Conservation (phyloP, 257 asterid genomes). For the Agastache rugosa region DNA sequence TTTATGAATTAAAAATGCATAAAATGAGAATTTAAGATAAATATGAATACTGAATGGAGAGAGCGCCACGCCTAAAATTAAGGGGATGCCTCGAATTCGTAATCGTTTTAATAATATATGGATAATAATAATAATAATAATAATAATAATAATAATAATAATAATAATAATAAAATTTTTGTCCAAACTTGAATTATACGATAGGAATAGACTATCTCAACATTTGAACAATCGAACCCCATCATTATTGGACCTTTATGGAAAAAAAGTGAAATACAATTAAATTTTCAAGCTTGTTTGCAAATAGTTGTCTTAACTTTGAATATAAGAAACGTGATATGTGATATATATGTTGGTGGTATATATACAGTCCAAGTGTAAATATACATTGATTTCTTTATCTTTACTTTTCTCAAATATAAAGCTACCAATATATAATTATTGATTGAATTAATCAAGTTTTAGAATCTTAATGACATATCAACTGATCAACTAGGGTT, state of each 20-base stretch:
- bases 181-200: too few species aligned
- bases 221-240: background rate
- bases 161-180: too few species aligned
- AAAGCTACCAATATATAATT: slow-evolving; percentile 51
- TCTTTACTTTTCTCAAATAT: slow-evolving; percentile 63
- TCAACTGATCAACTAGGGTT: slow-evolving; percentile 37
- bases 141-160: too few species aligned
- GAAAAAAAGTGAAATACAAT: slow-evolving; percentile 23
- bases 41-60: too few species aligned
- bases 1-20: too few species aligned
- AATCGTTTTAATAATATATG: too few species aligned
- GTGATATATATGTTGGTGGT: slow-evolving; percentile 24
- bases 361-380: background rate
- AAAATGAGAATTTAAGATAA: too few species aligned
- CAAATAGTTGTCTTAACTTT: slow-evolving; percentile 52
- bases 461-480: slow-evolving; percentile 51
- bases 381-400: slow-evolving; percentile 44
- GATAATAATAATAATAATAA: too few species aligned
- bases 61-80: too few species aligned
- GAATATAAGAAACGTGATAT: slow-evolving; percentile 45
- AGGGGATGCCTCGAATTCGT: too few species aligned
- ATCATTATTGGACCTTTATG: background rate
- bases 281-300: background rate
- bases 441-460: slow-evolving; percentile 44
- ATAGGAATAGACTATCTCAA: background rate